phyloP scores from a whole-genome alignment of 805 yeast species.

The Yamadazyma scolyti region DNA sequence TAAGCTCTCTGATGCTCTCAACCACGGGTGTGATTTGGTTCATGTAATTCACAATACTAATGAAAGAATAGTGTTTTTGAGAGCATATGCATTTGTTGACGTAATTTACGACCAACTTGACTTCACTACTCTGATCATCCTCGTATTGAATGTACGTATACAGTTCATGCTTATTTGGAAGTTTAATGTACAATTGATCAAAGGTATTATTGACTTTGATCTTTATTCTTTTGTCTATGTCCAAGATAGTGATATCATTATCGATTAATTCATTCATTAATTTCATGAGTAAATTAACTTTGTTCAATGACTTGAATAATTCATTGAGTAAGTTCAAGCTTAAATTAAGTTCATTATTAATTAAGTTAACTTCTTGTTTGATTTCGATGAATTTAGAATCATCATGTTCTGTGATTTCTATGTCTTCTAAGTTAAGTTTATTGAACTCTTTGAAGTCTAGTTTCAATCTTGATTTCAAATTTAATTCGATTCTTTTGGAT shows the following conservation, averaged over 20 bases:
- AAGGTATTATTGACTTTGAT: slow-evolving; percentile 25
- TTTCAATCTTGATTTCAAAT: slow-evolving; percentile 20
- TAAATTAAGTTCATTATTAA: slow-evolving; percentile 14
- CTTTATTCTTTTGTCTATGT: slow-evolving; percentile 23
- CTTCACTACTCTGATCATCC: slow-evolving; percentile 10
- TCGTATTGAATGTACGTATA: slow-evolving; percentile 3
- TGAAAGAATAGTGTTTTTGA: slow-evolving; percentile 10
- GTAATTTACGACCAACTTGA: slow-evolving; percentile 12
- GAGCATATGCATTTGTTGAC: slow-evolving; percentile 13
- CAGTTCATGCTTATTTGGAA: slow-evolving; percentile 14
- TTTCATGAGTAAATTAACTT: slow-evolving; percentile 27
- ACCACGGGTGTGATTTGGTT: slow-evolving; percentile 29
- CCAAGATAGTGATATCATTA: slow-evolving; percentile 23
- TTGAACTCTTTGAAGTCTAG: slow-evolving; percentile 21
- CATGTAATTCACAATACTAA: slow-evolving; percentile 32
- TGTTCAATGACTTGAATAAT: slow-evolving; percentile 26
- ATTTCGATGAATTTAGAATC: slow-evolving; percentile 25
- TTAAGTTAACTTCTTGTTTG: slow-evolving; percentile 23
- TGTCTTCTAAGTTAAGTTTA: slow-evolving; percentile 16
- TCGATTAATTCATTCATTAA: slow-evolving; percentile 30
- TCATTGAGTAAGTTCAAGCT: slow-evolving; percentile 13
- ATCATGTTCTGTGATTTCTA: slow-evolving; percentile 18
- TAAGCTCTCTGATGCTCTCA: slow-evolving; percentile 17
- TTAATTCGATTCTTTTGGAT: slow-evolving; percentile 7
- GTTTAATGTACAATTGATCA: slow-evolving; percentile 14